These are phyloP conservation scores for Cyclotella cryptica DNA, from an alignment of 108 stramenopile genomes.

Conservation along the genomic window DNA sequence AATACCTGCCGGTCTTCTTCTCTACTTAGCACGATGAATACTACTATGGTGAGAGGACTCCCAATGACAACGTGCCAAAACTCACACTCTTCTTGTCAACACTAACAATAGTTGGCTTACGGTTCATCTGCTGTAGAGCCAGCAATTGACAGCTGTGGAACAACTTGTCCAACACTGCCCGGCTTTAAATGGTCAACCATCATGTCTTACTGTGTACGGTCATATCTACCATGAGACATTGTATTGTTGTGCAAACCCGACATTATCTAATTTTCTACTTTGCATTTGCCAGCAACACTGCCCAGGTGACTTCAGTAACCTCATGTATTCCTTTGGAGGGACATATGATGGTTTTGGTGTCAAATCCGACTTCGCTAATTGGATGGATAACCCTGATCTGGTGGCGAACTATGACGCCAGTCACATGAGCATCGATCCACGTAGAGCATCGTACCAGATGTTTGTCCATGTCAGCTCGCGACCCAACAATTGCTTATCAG, in stretches of 20 bases:
- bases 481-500: background rate
- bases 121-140: constrained; percentile 1
- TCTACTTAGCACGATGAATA: too few species aligned
- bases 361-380: background rate
- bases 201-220: constrained; percentile 26
- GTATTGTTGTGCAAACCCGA: too few species aligned
- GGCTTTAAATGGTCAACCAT: constrained; percentile 11
- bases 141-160: constrained; percentile 27
- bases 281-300: constrained; percentile 7
- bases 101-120: too few species aligned
- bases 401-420: background rate
- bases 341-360: background rate
- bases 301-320: background rate
- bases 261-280: too few species aligned
- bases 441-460: constrained; percentile 17
- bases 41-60: background rate
- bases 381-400: constrained; percentile 6
- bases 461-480: constrained; percentile 12
- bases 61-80: background rate
- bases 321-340: constrained; percentile 34
- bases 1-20: too few species aligned
- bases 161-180: constrained; percentile 2
- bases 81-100: background rate
- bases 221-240: too few species aligned
- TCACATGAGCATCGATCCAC: constrained; percentile 12